Conservation (phyloP, 352 stramenopile species). For the Phytophthora citrophthora region DNA sequence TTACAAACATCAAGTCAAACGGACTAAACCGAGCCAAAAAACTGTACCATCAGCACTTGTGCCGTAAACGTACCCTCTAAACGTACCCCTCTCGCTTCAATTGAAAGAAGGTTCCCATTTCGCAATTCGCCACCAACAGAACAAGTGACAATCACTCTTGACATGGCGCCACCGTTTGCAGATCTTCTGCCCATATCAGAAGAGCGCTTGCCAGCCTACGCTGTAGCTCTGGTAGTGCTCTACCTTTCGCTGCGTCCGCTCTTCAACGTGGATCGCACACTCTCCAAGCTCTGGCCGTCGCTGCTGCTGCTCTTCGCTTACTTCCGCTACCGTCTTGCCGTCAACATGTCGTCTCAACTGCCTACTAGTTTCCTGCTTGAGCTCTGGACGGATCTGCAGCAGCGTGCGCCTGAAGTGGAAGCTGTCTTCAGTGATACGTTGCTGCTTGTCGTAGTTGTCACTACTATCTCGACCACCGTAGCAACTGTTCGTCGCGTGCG, state of each 20-base stretch:
- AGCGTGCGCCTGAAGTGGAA: constrained; percentile 37
- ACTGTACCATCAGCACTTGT: constrained; percentile 8
- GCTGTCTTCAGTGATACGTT: constrained; percentile 49
- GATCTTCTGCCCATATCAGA: constrained; percentile 34
- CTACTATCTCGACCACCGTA: constrained; percentile 35
- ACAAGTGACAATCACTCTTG: constrained; percentile 3
- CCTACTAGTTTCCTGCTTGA: constrained; percentile 42
- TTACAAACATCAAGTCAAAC: too few species aligned
- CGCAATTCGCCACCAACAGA: neutral
- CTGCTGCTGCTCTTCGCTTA: constrained; percentile 55
- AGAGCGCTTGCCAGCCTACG: constrained; percentile 40
- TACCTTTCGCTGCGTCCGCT: constrained; percentile 72
- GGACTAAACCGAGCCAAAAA: too few species aligned
- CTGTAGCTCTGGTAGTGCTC: constrained; percentile 44
- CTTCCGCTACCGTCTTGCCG: constrained; percentile 53
- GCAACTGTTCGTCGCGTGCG: constrained; percentile 58
- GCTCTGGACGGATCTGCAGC: constrained; percentile 34
- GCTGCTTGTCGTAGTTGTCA: constrained; percentile 27
- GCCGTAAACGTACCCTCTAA: constrained; percentile 2
- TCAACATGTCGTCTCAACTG: constrained; percentile 2
- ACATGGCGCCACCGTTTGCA: constrained; percentile 28
- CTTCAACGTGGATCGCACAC: constrained; percentile 72
- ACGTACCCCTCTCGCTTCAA: constrained; percentile 4
- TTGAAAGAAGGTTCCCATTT: too few species aligned
- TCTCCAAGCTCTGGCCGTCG: constrained; percentile 63